A percentile compares a stretch with the other conserved stretches of the same genome.
Evolutionary conservation across 2,329 filamentous ascomycete species (phyloP).

Genomic region (Phialophora chinensis): DNA sequence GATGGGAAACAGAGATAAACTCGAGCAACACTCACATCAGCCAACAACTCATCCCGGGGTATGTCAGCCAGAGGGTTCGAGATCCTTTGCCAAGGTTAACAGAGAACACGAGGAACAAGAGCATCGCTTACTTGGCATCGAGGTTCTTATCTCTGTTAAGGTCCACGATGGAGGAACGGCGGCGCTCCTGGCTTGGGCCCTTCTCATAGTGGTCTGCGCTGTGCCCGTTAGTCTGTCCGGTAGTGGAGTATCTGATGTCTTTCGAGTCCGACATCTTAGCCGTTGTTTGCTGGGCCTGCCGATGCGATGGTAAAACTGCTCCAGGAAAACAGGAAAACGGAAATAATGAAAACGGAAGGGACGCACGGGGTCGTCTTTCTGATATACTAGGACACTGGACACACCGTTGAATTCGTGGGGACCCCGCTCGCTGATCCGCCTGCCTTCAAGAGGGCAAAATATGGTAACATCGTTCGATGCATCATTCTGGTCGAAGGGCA

Average conservation of each 20-base stretch:
- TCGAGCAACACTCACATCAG: conserved; percentile 41
- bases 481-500: neutral
- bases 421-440: conserved; percentile 15
- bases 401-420: neutral
- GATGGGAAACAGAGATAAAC: neutral
- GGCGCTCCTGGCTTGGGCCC: conserved; percentile 11
- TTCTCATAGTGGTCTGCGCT: conserved; percentile 13
- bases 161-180: conserved; percentile 26
- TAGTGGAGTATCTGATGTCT: neutral
- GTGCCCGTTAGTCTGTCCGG: conserved; percentile 3
- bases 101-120: conserved; percentile 10
- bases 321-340: neutral
- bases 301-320: neutral
- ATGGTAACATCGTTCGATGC: conserved; percentile 13
- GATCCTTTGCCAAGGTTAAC: conserved; percentile 33
- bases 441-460: neutral
- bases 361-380: neutral
- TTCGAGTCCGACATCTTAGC: conserved; percentile 14
- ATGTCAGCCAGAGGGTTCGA: conserved; percentile 40
- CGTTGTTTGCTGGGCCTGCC: neutral
- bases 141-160: conserved; percentile 34
- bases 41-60: conserved; percentile 34
- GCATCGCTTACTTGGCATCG: conserved; percentile 33
- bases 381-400: conserved; percentile 7
- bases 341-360: neutral